Conservation (phyloP, 176 grass and related monocot species). For the Carex kokanica region DNA sequence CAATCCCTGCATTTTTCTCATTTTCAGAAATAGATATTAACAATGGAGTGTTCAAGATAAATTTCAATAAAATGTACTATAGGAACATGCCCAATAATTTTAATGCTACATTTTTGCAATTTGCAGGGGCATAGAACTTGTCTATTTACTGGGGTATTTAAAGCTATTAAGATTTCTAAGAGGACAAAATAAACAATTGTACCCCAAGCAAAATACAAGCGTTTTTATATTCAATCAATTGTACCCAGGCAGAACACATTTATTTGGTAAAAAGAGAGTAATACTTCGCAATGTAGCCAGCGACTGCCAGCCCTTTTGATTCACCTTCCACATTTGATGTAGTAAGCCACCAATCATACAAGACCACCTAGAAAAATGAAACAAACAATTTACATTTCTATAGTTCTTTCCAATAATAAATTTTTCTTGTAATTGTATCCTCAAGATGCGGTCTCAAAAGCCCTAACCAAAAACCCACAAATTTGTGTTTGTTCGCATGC, state of each 20-base stretch:
- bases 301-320: background rate
- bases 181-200: background rate
- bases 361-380: slow-evolving; percentile 2
- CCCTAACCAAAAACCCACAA: background rate
- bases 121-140: background rate
- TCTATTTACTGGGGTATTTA: background rate
- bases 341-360: slow-evolving; percentile 10
- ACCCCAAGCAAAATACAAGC: background rate
- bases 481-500: background rate
- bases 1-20: background rate
- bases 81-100: background rate
- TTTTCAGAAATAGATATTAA: background rate
- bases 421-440: background rate
- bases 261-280: background rate
- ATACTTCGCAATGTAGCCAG: background rate
- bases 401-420: background rate
- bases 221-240: background rate
- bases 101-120: background rate
- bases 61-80: background rate
- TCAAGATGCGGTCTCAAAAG: background rate
- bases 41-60: background rate
- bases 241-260: background rate
- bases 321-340: background rate
- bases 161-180: background rate
- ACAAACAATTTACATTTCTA: background rate